These are phyloP conservation scores for Bruguiera hainesii DNA, from an alignment of 441 rosid genomes.

Conservation along the genomic window DNA sequence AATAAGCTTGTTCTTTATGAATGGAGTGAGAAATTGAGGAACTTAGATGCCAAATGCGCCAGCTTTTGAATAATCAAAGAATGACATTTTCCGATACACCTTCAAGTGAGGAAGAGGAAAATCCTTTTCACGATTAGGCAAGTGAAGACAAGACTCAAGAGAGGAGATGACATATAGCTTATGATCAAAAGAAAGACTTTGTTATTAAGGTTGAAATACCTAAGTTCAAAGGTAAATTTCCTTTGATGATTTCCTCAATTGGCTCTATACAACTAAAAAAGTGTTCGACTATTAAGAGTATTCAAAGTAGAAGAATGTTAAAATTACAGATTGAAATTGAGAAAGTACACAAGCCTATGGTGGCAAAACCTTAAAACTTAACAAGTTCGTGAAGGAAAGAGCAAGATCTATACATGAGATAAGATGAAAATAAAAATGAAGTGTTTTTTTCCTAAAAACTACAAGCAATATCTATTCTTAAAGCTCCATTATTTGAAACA, in stretches of 20 bases:
- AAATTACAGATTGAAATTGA: neutral
- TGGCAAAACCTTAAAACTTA: neutral
- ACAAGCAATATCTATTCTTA: neutral
- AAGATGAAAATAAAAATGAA: neutral
- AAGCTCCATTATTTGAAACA: neutral
- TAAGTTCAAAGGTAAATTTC: neutral
- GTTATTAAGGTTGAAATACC: neutral
- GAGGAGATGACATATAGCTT: too few relatives aligned
- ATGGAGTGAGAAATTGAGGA: too few relatives aligned
- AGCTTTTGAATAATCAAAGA: too few relatives aligned
- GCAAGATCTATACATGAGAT: neutral
- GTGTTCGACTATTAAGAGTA: neutral
- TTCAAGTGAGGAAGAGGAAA: too few relatives aligned
- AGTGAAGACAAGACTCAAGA: too few relatives aligned
- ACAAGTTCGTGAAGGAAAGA: neutral
- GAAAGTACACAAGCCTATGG: neutral
- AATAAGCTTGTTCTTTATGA: too few relatives aligned
- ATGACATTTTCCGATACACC: too few relatives aligned
- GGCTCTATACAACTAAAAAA: neutral
- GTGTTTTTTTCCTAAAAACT: neutral
- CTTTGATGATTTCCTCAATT: neutral
- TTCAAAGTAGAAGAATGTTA: too few relatives aligned
- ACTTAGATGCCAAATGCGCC: too few relatives aligned
- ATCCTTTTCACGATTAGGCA: too few relatives aligned
- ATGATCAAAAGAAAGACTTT: neutral